These are phyloP conservation scores for Rhodotorula sp. DNA, from an alignment of 1,284 basidiomycete genomes.

Conservation along the genomic window DNA sequence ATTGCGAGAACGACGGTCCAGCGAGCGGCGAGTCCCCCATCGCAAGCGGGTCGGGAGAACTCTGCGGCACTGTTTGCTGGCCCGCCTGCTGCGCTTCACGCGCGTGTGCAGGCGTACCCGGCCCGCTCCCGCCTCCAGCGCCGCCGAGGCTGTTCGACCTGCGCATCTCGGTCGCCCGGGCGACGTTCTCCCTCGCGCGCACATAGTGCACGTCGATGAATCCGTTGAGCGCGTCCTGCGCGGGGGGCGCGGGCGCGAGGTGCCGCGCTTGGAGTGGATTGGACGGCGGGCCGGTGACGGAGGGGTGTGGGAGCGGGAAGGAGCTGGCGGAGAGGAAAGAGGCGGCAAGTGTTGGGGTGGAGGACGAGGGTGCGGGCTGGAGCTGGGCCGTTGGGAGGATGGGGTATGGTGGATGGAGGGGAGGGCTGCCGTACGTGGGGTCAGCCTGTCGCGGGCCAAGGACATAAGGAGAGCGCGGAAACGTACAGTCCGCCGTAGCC, in stretches of 20 bases:
- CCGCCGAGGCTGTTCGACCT: background rate
- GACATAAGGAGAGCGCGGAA: too few relatives aligned
- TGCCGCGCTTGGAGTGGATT: slow-evolving; percentile 4
- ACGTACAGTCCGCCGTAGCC: slow-evolving; percentile 15
- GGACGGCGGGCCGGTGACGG: background rate
- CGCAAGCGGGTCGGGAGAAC: slow-evolving; percentile 36
- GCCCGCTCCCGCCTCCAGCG: background rate
- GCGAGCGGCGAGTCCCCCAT: slow-evolving; percentile 1
- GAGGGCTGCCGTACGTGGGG: background rate
- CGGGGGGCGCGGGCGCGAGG: background rate
- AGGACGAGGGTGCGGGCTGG: background rate
- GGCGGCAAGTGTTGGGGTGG: slow-evolving; percentile 1
- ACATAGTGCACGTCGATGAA: slow-evolving; percentile 17
- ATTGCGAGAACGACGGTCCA: too few relatives aligned
- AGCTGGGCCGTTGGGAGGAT: background rate
- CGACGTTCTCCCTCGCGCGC: background rate
- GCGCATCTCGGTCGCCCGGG: background rate
- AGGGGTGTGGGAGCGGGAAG: slow-evolving; percentile 12
- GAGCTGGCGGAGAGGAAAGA: slow-evolving; percentile 12
- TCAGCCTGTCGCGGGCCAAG: background rate
- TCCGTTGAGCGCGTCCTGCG: background rate
- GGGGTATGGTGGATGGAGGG: slow-evolving; percentile 3
- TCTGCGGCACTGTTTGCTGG: background rate
- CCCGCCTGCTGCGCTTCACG: background rate
- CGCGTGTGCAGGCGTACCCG: slow-evolving; percentile 16